These are phyloP conservation scores for Xylaria sp. DNA, from an alignment of 2,329 filamentous ascomycete genomes.

Conservation along the genomic window DNA sequence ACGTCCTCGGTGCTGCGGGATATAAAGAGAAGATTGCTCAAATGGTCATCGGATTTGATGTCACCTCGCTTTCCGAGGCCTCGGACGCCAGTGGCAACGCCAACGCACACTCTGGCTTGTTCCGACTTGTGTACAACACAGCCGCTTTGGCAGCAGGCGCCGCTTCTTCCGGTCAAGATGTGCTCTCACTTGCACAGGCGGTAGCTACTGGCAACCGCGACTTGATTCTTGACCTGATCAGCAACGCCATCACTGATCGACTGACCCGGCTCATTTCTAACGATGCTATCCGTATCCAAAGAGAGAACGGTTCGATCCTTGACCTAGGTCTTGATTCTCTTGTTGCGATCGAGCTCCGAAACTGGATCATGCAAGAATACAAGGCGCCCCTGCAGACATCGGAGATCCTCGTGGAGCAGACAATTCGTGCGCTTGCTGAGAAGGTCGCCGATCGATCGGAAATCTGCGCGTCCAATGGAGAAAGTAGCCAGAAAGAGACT, in stretches of 20 bases:
- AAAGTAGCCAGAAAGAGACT: background rate
- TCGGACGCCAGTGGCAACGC: conserved; percentile 3
- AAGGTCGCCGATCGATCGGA: conserved; percentile 12
- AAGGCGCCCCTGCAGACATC: conserved; percentile 10
- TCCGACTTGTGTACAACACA: conserved; percentile 7
- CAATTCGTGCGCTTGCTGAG: conserved; percentile 8
- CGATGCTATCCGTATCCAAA: conserved; percentile 4
- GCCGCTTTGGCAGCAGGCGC: background rate
- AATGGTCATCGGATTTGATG: conserved; percentile 13
- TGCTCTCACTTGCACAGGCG: conserved; percentile 2
- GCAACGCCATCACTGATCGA: conserved; percentile 2
- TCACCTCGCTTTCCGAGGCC: conserved; percentile 4
- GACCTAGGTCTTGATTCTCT: conserved; percentile 10
- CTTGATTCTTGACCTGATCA: conserved; percentile 4
- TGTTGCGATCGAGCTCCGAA: conserved; percentile 12
- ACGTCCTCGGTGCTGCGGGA: conserved; percentile 3
- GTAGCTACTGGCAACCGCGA: conserved; percentile 2
- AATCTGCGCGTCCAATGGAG: background rate
- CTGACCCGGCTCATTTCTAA: conserved; percentile 14
- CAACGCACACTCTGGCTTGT: conserved; percentile 14
- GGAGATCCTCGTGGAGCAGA: conserved; percentile 10
- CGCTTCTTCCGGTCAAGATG: background rate
- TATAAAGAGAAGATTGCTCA: background rate
- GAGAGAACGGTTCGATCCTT: conserved; percentile 7
- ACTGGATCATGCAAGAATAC: conserved; percentile 15